These are phyloP conservation scores for Populus euphratica DNA, from an alignment of 345 rosid genomes.

Conservation along the genomic window DNA sequence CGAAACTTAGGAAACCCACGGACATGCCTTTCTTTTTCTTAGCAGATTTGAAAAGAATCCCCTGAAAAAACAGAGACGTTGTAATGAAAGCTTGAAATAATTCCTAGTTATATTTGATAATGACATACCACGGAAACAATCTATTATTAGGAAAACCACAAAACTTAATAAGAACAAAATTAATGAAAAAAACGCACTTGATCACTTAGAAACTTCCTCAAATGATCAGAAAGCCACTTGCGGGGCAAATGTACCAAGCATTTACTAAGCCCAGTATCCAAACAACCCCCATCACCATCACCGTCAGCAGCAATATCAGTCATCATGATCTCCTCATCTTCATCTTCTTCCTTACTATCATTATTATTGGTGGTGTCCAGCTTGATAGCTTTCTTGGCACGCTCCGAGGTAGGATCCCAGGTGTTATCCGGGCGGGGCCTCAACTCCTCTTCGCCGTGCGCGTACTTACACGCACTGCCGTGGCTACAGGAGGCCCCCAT, in stretches of 20 bases:
- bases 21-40: conserved; percentile 83
- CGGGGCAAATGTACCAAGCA: conserved; percentile 75
- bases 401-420: conserved; percentile 97
- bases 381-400: conserved; percentile 57
- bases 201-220: conserved; percentile 58
- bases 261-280: conserved; percentile 55
- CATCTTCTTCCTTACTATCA: conserved; percentile 21
- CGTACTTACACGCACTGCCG: conserved; percentile 68
- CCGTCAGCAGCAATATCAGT: conserved; percentile 47
- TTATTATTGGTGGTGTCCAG: conserved; percentile 28
- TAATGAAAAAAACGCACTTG: conserved; percentile 36
- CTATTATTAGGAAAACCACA: background rate
- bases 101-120: background rate
- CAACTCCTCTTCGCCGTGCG: conserved; percentile 88
- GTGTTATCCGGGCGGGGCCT: conserved; percentile 66
- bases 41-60: conserved; percentile 48
- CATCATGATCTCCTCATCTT: conserved; percentile 46
- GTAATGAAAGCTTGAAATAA: background rate
- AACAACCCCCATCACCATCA: conserved; percentile 36
- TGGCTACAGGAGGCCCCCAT: conserved; percentile 62
- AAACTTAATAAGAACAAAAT: background rate
- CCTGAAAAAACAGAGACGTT: conserved; percentile 37
- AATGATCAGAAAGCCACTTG: conserved; percentile 59
- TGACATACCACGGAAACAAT: background rate
- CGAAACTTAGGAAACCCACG: conserved; percentile 81